Evolutionary conservation across 768 basidiomycete species (phyloP).

Genomic region (Tremella fuciformis): DNA sequence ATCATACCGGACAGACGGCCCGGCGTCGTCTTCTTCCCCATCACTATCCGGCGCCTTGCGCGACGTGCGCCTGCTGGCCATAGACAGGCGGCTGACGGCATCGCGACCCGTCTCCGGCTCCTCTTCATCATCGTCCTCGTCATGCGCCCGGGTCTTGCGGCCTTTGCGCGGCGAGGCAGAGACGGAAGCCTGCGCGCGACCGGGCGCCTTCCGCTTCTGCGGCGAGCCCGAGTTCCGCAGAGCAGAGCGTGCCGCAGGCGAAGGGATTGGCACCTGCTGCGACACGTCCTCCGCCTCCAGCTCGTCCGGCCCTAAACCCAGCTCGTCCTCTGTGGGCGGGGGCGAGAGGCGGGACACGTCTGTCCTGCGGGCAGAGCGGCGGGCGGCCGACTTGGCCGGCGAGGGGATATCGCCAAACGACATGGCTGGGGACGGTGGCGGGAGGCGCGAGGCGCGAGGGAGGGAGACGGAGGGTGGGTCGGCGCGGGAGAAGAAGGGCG

Average conservation of each 20-base stretch:
- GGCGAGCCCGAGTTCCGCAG: neutral
- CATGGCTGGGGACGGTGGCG: conserved; percentile 25
- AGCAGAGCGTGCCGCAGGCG: neutral
- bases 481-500: conserved; percentile 4
- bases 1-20: conserved; percentile 5
- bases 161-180: neutral
- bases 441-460: conserved; percentile 18
- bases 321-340: neutral
- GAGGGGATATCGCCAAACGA: conserved; percentile 30
- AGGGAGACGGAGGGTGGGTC: conserved; percentile 28
- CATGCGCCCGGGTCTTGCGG: neutral
- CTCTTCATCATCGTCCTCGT: conserved; percentile 12
- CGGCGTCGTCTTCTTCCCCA: conserved; percentile 18
- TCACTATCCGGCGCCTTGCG: conserved; percentile 11
- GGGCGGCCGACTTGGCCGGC: conserved; percentile 8
- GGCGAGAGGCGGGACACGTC: conserved; percentile 3
- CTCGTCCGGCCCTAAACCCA: neutral
- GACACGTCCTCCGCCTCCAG: neutral
- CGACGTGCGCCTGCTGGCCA: conserved; percentile 8
- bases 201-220: conserved; percentile 6
- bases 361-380: conserved; percentile 14
- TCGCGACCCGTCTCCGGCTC: conserved; percentile 1
- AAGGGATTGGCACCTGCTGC: neutral
- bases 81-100: conserved; percentile 1
- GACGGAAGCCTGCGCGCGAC: too few species aligned